phyloP scores from a whole-genome alignment of 495 filamentous ascomycete genomes.

The Cryomyces antarcticus region DNA sequence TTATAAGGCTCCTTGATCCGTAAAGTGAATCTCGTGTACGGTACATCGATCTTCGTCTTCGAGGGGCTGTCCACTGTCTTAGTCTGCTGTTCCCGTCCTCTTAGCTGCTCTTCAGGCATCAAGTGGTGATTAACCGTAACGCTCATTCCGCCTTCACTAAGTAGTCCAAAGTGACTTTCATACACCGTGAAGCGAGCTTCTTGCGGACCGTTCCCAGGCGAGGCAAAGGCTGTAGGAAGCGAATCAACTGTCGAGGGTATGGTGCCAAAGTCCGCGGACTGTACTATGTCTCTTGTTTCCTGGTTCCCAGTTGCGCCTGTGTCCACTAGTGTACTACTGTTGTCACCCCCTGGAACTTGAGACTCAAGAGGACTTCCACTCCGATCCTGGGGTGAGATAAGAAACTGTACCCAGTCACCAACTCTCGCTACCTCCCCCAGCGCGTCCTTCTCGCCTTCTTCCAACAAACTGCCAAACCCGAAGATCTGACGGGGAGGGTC shows the following conservation, averaged over 20 bases:
- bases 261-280: neutral
- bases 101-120: neutral
- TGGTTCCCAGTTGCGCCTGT: neutral
- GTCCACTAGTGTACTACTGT: neutral
- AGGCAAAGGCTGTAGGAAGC: neutral
- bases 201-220: neutral
- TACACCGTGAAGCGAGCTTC: neutral
- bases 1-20: neutral
- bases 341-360: too few relatives aligned
- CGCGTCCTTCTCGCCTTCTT: slow-evolving; percentile 1
- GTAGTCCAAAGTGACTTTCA: slow-evolving; percentile 2
- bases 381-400: slow-evolving; percentile 1
- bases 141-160: slow-evolving; percentile 7
- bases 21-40: neutral
- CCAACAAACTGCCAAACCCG: neutral
- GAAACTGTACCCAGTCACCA: slow-evolving; percentile 9
- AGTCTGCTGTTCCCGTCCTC: neutral
- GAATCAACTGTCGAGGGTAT: slow-evolving; percentile 4
- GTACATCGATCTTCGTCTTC: slow-evolving; percentile 6
- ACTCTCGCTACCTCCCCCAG: slow-evolving; percentile 7
- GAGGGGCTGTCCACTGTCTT: neutral
- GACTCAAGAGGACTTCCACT: too few relatives aligned
- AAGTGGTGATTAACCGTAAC: neutral
- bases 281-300: neutral
- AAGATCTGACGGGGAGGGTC: too few relatives aligned